A percentile compares a stretch with the other conserved stretches of the same genome.
Evolutionary conservation across 345 rosid genomes (phyloP).

Genomic region (Viola odorata): DNA sequence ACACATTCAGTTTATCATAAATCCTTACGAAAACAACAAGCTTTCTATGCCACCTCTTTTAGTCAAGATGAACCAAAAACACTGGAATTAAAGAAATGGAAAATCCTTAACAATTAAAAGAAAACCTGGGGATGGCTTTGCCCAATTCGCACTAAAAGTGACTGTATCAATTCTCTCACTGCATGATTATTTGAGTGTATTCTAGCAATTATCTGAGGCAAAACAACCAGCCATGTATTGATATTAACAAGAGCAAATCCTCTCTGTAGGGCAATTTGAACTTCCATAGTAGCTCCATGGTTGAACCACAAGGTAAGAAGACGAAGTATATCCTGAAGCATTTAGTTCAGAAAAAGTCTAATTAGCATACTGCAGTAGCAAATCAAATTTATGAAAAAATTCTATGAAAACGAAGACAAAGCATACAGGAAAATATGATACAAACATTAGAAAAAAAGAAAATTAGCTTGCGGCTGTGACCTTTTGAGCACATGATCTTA

Average conservation of each 20-base stretch:
- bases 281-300: conserved; percentile 91
- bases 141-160: conserved; percentile 93
- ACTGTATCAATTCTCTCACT: conserved; percentile 88
- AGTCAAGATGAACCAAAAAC: background rate
- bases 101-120: conserved; percentile 9
- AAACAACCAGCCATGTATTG: conserved; percentile 93
- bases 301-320: conserved; percentile 98
- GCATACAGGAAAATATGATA: background rate
- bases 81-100: background rate
- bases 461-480: too few species aligned
- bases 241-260: conserved; percentile 90
- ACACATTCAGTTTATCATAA: background rate
- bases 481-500: too few species aligned
- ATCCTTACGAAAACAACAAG: background rate
- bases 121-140: conserved; percentile 95
- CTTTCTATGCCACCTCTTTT: background rate
- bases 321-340: conserved; percentile 91
- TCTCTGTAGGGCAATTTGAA: conserved; percentile 75
- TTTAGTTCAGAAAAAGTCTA: conserved; percentile 12
- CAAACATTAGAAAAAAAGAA: background rate
- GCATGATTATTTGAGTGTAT: conserved; percentile 95
- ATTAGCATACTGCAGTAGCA: too few species aligned
- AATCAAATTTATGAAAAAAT: too few species aligned
- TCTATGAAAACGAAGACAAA: background rate
- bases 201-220: conserved; percentile 99